Percentiles rank a stretch among this genome's conserved stretches.
Evolutionary conservation across 129 eudicot genomes (phyloP).

Genomic region (Ambrosia trifida): DNA sequence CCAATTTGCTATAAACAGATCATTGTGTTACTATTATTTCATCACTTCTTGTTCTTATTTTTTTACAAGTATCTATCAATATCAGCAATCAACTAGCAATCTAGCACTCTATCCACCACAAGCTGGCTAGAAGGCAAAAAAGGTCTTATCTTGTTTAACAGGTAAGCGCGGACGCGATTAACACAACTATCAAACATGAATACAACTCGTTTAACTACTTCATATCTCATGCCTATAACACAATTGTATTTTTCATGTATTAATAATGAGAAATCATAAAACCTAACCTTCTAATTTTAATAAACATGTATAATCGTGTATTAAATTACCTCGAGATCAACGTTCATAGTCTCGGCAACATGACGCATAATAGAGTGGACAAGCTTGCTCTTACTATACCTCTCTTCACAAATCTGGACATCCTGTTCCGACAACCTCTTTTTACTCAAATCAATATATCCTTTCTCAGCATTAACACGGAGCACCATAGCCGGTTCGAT

Average conservation of each 20-base stretch:
- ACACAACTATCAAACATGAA: no score
- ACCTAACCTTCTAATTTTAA: no score
- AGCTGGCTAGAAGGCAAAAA: not conserved
- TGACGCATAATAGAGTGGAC: conserved; percentile 79
- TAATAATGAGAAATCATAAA: no score
- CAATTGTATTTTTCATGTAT: no score
- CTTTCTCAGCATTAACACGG: conserved; percentile 66
- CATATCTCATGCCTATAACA: no score
- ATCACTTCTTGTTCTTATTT: not conserved
- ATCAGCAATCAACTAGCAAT: not conserved
- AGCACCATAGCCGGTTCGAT: conserved; percentile 78
- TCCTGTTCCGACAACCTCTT: conserved; percentile 71
- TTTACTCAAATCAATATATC: conserved; percentile 70
- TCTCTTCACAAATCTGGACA: conserved; percentile 57
- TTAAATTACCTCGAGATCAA: conserved; percentile 55
- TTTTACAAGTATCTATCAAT: not conserved
- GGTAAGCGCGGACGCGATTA: no score
- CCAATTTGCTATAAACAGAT: not conserved
- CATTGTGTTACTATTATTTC: not conserved
- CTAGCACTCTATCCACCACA: not conserved
- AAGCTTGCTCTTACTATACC: conserved; percentile 69
- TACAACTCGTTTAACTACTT: no score
- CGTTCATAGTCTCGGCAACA: conserved; percentile 61
- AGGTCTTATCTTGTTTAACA: not conserved
- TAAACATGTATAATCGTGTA: no score